Evolutionary conservation across 495 filamentous ascomycete genomes (phyloP).

Genomic region (Immersiella caudata): DNA sequence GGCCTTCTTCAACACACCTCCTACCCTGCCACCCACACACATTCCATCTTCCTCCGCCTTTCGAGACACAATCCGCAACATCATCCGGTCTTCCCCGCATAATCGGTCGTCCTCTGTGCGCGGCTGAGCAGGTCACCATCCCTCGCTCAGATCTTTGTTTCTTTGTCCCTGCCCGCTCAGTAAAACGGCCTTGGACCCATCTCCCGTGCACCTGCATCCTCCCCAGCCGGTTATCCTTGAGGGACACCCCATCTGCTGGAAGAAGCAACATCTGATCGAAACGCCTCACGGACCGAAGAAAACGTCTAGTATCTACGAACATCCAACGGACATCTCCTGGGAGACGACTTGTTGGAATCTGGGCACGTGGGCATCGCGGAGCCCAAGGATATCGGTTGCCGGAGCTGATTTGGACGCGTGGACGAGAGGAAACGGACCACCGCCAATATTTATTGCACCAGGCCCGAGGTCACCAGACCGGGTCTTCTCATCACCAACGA

Average conservation of each 20-base stretch:
- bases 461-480: neutral
- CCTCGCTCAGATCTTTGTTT: slow-evolving; percentile 31
- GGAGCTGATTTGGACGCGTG: neutral
- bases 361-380: neutral
- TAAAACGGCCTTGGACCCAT: slow-evolving; percentile 28
- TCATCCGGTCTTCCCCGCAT: slow-evolving; percentile 30
- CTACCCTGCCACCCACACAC: slow-evolving; percentile 13
- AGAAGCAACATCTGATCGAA: slow-evolving; percentile 16
- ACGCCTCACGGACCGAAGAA: neutral
- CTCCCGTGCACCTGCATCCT: slow-evolving; percentile 17
- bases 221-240: neutral
- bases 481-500: neutral
- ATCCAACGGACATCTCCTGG: neutral
- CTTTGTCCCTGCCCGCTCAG: slow-evolving; percentile 17
- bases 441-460: neutral
- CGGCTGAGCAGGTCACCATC: slow-evolving; percentile 21
- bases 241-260: slow-evolving; percentile 6
- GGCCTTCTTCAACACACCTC: slow-evolving; percentile 12
- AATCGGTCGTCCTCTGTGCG: slow-evolving; percentile 18
- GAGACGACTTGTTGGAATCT: neutral
- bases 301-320: neutral
- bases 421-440: neutral
- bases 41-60: slow-evolving; percentile 32
- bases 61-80: slow-evolving; percentile 55
- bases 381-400: neutral